Base-by-base conservation (phyloP, 108 stramenopile species). In the Skeletonema tropicum region DNA sequence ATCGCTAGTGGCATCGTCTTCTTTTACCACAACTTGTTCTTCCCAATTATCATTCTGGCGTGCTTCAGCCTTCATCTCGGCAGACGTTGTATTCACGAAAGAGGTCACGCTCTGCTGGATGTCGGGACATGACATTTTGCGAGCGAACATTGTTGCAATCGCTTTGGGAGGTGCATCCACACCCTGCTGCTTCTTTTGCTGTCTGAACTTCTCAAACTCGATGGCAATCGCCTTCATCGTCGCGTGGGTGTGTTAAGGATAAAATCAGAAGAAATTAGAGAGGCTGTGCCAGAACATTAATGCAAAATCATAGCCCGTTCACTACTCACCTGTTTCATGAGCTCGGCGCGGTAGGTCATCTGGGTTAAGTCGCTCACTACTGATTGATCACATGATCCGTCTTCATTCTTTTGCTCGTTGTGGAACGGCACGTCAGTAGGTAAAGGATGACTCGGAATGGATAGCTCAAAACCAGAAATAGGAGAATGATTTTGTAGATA, bases 331-430 rank as follows among this genome's bases (percentile, higher is more conserved):
- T 55, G 9, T 23, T 55, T 55, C 52, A 55, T 55, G 2, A 55
- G 52, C 23, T 55, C 52, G 23, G 52, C 52, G 21, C 52, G 52
- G 17, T 55, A 55, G 21, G 52, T 55, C 52, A 55, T 55, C 21
- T 23, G 6, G 25, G 52, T 55, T n/a, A 55, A 25, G 15, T 55
- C 52, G 23, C 52, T 55, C 52, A 23, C 23, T 55, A 10, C 7
- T 10, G 52, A 55, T 11, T 55, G 23, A 10, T 9, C 52, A 55
- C 52, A 55, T 3, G 21, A 25, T 23, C 9, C 15, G 10, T 55
- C 52, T 23, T 8, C 52, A 23, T 9, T 23, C 19, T 55, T 23
- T 9, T 55, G 15, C 15, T 15, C 42, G 0, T 15, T n/a, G 11
- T 15, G 15, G 15, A 15, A n/a, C 42, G 42, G 15, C 42, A n/a